phyloP scores from a whole-genome alignment of 768 basidiomycete species.

The Serpula lacrymans region DNA sequence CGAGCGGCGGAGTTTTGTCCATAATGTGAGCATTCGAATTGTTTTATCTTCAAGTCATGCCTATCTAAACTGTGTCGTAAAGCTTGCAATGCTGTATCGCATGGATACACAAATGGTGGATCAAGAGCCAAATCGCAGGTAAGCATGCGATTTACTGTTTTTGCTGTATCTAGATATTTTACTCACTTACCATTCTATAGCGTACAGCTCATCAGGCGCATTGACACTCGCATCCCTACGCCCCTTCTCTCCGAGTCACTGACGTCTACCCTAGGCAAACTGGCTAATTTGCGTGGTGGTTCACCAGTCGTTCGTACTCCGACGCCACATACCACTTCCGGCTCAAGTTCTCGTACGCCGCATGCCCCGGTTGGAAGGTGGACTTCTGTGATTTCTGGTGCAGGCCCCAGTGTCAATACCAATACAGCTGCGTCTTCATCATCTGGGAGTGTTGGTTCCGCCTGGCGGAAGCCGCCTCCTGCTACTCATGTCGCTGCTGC shows the following conservation, averaged over 20 bases:
- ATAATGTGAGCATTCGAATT: constrained; percentile 47
- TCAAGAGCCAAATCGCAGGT: constrained; percentile 82
- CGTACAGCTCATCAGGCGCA: constrained; percentile 75
- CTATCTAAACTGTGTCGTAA: constrained; percentile 5
- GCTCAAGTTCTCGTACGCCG: constrained; percentile 5
- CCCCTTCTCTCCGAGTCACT: constrained; percentile 60
- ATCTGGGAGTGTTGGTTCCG: background rate
- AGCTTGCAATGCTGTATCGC: constrained; percentile 78
- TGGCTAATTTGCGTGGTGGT: constrained; percentile 49
- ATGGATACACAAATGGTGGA: constrained; percentile 87
- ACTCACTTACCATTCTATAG: constrained; percentile 33
- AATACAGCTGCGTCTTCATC: constrained; percentile 15
- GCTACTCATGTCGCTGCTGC: background rate
- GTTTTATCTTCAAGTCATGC: background rate
- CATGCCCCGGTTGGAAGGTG: constrained; percentile 13
- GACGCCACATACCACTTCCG: background rate
- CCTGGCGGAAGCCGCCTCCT: background rate
- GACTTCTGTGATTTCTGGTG: constrained; percentile 15
- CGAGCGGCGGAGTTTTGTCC: constrained; percentile 80
- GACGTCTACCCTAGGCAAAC: constrained; percentile 52
- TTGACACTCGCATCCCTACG: constrained; percentile 77
- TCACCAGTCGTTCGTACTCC: constrained; percentile 11
- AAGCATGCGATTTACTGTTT: constrained; percentile 12
- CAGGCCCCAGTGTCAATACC: constrained; percentile 6
- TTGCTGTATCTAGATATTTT: too few relatives aligned